Base-by-base conservation (phyloP, 331 rosid species). In the Quercus phellos region DNA sequence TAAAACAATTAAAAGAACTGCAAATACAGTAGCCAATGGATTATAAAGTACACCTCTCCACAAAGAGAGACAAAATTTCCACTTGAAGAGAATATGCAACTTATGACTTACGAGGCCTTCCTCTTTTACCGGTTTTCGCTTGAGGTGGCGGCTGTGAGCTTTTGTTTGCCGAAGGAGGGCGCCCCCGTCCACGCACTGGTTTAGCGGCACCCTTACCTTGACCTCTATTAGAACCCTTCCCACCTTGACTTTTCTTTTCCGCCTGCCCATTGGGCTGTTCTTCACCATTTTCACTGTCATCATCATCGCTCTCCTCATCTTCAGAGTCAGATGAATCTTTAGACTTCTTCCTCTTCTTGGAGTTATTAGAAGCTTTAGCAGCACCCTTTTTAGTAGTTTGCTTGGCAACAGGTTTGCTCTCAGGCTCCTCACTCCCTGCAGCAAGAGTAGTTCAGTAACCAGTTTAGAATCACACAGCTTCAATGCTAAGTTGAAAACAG, bases 61-160 rank as follows among this genome's bases (percentile, higher is more conserved):
- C 81, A 71, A 34, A 22, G 81, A 81, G 93, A 83, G 84, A 73
- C 88, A 91, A 88, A 88, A 88, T 78, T 92, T 85, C 81, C 72
- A 61, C 55, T 59, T 66, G 24, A 59, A 42, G 67, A 4, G 60
- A 82, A 43, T 16, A 24, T 22, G 58, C 29, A 78, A 22, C 60
- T 86, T 74, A 92, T 35, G 90, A 63, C 87, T 86, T 95, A 1
- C 93, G 90, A 54, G 99, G 94, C 78, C 99, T 88, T 70, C 99
- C 99, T 78, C 98, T 88, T 90, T 85, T 95, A 12, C 90, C 88
- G 1, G 96, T 22, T 76, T 84, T 91, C 38, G n/a, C 85, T 27
- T 50, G 84, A 14, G 95, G 55, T 19, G 96, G 27, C 26, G 96
- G 27, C 29, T 71, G 81, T 32, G 94, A 74, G 63, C 79, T 87